Percentiles rank a stretch among this genome's conserved stretches.
Evolutionary conservation across 148 eudicot genomes (phyloP).

Genomic region (Persicaria maculosa): DNA sequence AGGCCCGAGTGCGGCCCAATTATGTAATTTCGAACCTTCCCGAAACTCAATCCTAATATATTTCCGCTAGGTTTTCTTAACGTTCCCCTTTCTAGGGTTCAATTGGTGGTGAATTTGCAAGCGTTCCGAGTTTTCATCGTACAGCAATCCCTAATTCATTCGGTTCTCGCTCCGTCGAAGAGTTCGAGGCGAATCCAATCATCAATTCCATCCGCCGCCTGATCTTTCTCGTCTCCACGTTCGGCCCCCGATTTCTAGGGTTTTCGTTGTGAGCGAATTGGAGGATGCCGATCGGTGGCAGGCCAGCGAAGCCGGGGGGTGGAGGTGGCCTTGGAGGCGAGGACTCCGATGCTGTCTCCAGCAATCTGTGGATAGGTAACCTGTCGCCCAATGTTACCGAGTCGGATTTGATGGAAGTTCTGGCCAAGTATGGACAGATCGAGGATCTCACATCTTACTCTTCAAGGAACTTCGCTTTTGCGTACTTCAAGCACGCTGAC

Average conservation of each 20-base stretch:
- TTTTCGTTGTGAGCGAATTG: not conserved
- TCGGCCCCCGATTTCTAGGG: slow-evolving; percentile 6
- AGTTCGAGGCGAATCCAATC: not conserved
- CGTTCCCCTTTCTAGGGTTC: slow-evolving; percentile 9
- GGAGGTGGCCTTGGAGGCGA: slow-evolving; percentile 13
- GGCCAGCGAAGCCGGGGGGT: slow-evolving; percentile 7
- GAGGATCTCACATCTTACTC: slow-evolving; percentile 52
- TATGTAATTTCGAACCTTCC: not conserved
- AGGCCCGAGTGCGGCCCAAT: not conserved
- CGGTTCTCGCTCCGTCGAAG: not conserved
- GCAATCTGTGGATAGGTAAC: slow-evolving; percentile 84
- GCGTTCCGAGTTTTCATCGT: not conserved
- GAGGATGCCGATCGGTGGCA: slow-evolving; percentile 9
- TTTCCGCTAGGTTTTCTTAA: slow-evolving; percentile 7
- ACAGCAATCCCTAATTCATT: not conserved
- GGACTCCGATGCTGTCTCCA: slow-evolving; percentile 30
- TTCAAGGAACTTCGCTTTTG: slow-evolving; percentile 57
- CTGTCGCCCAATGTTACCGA: slow-evolving; percentile 47
- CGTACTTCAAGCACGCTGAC: slow-evolving; percentile 42
- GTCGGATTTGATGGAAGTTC: slow-evolving; percentile 41
- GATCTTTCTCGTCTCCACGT: not conserved
- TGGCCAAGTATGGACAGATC: slow-evolving; percentile 50
- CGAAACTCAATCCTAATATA: not conserved
- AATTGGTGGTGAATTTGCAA: slow-evolving; percentile 7
- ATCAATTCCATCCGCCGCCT: not conserved